Base-by-base conservation (phyloP, 441 rosid species). In the Biscutella auriculata region DNA sequence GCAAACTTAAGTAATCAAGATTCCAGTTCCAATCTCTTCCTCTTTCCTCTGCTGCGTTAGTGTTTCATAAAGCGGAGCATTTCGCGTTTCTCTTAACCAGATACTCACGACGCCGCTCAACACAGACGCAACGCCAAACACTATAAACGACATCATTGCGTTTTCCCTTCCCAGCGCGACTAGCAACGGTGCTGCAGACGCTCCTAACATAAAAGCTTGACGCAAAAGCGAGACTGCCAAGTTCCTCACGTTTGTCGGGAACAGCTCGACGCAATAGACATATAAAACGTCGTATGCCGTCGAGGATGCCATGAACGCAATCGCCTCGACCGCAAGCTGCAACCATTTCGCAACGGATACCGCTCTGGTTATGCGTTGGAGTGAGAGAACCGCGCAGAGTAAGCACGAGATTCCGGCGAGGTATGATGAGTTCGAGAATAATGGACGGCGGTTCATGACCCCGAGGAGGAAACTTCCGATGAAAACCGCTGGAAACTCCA, bases 401-500 rank as follows among this genome's bases (percentile, higher is more conserved):
- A 78, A 5, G 55, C 82, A 73, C 0, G 76, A 63, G 30, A 68
- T 27, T 45, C 89, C 92, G 0, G 83, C 82, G 3, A 70, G 5
- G 67, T 46, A 69, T 4, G 85, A 74, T 6, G 85, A 80, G 16
- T 13, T 32, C 0, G 78, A 79, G 65, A 76, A 77, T 1, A 80
- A 57, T 1, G 69, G 58, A 27, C 84, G 83, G 4, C 86, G 74
- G 53, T 77, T 82, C 51, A 68, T 65, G 52, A 76, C 67, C 0
- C 81, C 64, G 2, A 84, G 53, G 2, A 84, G 65, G 16, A 79
- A n/a, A 10, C 70, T 50, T 11, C 85, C 85, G 0, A 80, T 60
- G 43, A 82, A 57, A 45, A 80, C 83, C 0, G 84, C 85, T 0
- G 92, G 95, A 49, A 87, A 80, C 73, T 84, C 95, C 92, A 81